Conservation (phyloP, 441 rosid species). For the Theobroma grandiflorum region DNA sequence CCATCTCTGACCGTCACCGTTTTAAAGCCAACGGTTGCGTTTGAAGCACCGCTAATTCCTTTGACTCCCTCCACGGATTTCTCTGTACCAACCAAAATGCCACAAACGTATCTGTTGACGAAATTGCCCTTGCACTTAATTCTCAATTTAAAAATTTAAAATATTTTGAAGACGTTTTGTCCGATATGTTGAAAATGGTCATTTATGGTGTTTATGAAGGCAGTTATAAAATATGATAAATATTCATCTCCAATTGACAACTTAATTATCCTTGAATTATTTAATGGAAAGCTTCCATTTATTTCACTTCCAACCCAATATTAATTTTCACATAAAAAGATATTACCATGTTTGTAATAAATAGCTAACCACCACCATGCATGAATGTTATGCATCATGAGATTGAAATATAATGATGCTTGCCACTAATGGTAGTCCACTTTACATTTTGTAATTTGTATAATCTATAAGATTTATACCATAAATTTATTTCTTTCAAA, state of each 20-base stretch:
- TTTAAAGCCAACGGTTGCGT: neutral
- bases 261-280: neutral
- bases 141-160: neutral
- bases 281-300: neutral
- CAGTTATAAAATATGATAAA: neutral
- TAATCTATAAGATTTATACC: neutral
- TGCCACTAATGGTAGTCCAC: neutral
- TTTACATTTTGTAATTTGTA: no score
- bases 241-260: neutral
- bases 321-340: neutral
- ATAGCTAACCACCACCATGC: neutral
- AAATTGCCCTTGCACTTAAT: neutral
- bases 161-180: neutral
- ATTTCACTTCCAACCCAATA: neutral
- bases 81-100: neutral
- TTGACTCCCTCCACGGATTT: slow-evolving; percentile 15
- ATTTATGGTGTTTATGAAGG: neutral
- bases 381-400: neutral
- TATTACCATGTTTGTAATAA: neutral
- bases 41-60: neutral
- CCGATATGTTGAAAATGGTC: neutral
- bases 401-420: neutral
- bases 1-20: neutral
- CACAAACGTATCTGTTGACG: neutral
- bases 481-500: neutral